Percentiles rank a stretch among this genome's conserved stretches.
Conservation (phyloP, 768 basidiomycete genomes). For the Agrocybe praecox region DNA sequence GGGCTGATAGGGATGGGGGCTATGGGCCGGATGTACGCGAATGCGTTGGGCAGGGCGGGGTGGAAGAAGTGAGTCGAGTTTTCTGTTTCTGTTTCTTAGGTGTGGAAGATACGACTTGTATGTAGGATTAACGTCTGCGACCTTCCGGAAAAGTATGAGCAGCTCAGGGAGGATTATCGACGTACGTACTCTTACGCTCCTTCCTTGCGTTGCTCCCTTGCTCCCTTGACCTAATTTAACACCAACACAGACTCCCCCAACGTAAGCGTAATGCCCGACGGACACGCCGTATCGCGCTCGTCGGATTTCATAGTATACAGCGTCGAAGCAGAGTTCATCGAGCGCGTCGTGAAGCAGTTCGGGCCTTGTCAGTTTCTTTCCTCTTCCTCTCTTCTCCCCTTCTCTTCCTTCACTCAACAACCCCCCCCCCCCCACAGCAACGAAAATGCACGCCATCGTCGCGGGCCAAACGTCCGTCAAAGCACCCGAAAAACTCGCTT, state of each 20-base stretch:
- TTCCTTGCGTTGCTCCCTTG: not conserved
- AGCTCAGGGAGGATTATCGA: slow-evolving; percentile 59
- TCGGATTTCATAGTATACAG: not conserved
- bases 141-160: slow-evolving; percentile 70
- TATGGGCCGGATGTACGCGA: slow-evolving; percentile 96
- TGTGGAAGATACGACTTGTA: too few species aligned
- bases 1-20: slow-evolving; percentile 97
- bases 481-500: slow-evolving; percentile 88
- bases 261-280: slow-evolving; percentile 56
- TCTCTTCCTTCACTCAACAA: too few species aligned
- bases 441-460: slow-evolving; percentile 90
- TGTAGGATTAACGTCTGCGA: slow-evolving; percentile 96
- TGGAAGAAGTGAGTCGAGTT: slow-evolving; percentile 87
- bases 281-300: not conserved
- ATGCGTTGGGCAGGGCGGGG: slow-evolving; percentile 72
- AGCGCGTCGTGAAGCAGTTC: slow-evolving; percentile 77
- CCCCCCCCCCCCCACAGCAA: slow-evolving; percentile 58
- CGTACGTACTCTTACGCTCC: slow-evolving; percentile 49
- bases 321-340: slow-evolving; percentile 43
- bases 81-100: not conserved
- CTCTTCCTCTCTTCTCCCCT: not conserved
- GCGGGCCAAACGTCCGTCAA: slow-evolving; percentile 98
- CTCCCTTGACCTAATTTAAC: too few species aligned
- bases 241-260: slow-evolving; percentile 49
- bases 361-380: slow-evolving; percentile 77